These are phyloP conservation scores for Baeospora myosura DNA, from an alignment of 1,284 basidiomycete species.

Conservation along the genomic window DNA sequence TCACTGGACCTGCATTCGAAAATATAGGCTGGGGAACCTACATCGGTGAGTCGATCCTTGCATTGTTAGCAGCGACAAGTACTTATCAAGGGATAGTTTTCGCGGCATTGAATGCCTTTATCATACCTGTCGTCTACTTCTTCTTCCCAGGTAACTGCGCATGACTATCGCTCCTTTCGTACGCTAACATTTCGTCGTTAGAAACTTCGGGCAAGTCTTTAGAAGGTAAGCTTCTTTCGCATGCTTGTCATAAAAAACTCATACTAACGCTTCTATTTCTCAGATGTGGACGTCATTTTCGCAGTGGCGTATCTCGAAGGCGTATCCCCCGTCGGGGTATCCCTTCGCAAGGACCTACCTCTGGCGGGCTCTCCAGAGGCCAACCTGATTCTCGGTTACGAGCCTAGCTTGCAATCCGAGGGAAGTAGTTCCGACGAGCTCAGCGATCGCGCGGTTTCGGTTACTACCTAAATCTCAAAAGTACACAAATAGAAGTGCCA, in stretches of 20 bases:
- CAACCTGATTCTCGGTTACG: slow-evolving; percentile 41
- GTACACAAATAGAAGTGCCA: too few relatives aligned
- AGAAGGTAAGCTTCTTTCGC: slow-evolving; percentile 28
- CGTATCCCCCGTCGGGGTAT: slow-evolving; percentile 50
- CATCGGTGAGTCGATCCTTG: too few relatives aligned
- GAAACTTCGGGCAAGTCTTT: slow-evolving; percentile 58
- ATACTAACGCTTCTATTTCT: slow-evolving; percentile 5
- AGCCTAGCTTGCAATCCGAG: slow-evolving; percentile 9
- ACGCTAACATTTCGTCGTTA: too few relatives aligned
- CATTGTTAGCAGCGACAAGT: too few relatives aligned
- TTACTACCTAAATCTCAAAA: too few relatives aligned
- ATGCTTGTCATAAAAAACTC: neutral
- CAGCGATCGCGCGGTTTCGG: too few relatives aligned
- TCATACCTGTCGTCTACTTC: slow-evolving; percentile 31
- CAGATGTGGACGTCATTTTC: slow-evolving; percentile 59
- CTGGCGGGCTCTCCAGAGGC: slow-evolving; percentile 46
- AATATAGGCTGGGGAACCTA: slow-evolving; percentile 40
- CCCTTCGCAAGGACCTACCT: slow-evolving; percentile 48
- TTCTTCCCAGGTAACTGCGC: neutral
- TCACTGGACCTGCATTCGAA: slow-evolving; percentile 35
- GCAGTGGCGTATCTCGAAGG: slow-evolving; percentile 50
- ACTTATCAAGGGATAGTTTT: too few relatives aligned
- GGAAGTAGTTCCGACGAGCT: too few relatives aligned
- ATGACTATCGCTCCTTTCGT: too few relatives aligned
- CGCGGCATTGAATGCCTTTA: slow-evolving; percentile 38